phyloP scores from a whole-genome alignment of 2,329 filamentous ascomycete species.

The Meredithiella fracta region DNA sequence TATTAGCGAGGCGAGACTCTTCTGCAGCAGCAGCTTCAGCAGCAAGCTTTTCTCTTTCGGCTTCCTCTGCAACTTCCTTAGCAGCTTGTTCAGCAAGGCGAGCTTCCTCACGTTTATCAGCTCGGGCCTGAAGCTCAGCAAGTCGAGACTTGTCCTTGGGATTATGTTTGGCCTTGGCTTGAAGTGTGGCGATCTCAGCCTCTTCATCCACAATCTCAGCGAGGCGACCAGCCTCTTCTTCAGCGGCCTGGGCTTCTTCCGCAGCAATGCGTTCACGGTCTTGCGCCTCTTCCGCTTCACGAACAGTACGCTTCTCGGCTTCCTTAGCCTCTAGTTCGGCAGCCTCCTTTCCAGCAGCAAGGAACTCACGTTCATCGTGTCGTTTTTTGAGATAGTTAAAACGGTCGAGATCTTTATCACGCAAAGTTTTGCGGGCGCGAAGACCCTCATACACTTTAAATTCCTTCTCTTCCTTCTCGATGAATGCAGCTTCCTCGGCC shows the following conservation, averaged over 20 bases:
- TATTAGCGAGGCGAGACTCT: conserved; percentile 13
- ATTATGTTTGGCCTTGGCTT: conserved; percentile 2
- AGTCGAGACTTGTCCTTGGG: conserved; percentile 5
- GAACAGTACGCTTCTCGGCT: conserved; percentile 19
- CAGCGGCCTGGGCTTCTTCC: neutral
- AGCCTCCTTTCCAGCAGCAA: conserved; percentile 11
- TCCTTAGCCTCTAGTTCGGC: conserved; percentile 21
- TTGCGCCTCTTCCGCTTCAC: conserved; percentile 15
- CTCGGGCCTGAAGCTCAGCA: conserved; percentile 8
- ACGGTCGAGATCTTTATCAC: neutral
- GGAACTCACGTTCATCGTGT: conserved; percentile 9
- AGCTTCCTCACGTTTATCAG: conserved; percentile 1
- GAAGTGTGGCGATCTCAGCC: conserved; percentile 6
- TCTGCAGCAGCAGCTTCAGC: conserved; percentile 3
- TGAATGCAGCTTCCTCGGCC: conserved; percentile 4
- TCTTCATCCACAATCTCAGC: conserved; percentile 7
- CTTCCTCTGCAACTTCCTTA: conserved; percentile 16
- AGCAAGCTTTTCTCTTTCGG: conserved; percentile 3
- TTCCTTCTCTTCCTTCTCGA: conserved; percentile 12
- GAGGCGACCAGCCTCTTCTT: neutral
- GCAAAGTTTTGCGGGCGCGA: neutral
- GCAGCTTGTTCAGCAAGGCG: conserved; percentile 15
- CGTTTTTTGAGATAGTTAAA: conserved; percentile 10
- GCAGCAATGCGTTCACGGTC: conserved; percentile 8
- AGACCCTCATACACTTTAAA: conserved; percentile 5